Percentiles rank a stretch among this genome's conserved stretches.
Evolutionary conservation across 352 stramenopile genomes (phyloP).

Genomic region (Pythium pyrilobum): DNA sequence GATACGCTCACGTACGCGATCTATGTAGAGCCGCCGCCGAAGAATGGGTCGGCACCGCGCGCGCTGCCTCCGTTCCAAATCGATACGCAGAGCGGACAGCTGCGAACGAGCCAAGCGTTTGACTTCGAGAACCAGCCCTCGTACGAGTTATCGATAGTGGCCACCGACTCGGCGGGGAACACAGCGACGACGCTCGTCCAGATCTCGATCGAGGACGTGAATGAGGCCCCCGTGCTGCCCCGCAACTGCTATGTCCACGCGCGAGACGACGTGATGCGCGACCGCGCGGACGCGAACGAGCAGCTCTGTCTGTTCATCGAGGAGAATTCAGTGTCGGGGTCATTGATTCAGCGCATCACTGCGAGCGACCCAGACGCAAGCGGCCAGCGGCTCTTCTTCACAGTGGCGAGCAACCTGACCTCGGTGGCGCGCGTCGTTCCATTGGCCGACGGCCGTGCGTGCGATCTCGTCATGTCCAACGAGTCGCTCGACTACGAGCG

Average conservation of each 20-base stretch:
- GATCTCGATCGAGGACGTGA: conserved; percentile 36
- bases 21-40: too few species aligned
- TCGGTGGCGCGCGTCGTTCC: conserved; percentile 26
- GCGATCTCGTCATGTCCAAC: conserved; percentile 28
- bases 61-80: conserved; percentile 26
- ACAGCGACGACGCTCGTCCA: conserved; percentile 17
- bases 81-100: conserved; percentile 28
- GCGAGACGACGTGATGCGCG: conserved; percentile 17
- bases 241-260: conserved; percentile 46
- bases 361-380: conserved; percentile 31
- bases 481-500: conserved; percentile 41
- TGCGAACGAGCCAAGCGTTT: conserved; percentile 22
- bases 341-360: conserved; percentile 22
- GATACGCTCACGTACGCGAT: conserved; percentile 16
- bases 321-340: conserved; percentile 26
- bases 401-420: conserved; percentile 4
- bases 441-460: conserved; percentile 21
- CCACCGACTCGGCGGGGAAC: conserved; percentile 14
- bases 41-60: too few species aligned
- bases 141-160: conserved; percentile 22
- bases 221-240: conserved; percentile 33
- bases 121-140: conserved; percentile 24
- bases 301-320: conserved; percentile 37
- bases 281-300: conserved; percentile 41
- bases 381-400: conserved; percentile 41